Evolutionary conservation across 2,329 filamentous ascomycete species (phyloP).

Genomic region (Teratosphaeria destructans): DNA sequence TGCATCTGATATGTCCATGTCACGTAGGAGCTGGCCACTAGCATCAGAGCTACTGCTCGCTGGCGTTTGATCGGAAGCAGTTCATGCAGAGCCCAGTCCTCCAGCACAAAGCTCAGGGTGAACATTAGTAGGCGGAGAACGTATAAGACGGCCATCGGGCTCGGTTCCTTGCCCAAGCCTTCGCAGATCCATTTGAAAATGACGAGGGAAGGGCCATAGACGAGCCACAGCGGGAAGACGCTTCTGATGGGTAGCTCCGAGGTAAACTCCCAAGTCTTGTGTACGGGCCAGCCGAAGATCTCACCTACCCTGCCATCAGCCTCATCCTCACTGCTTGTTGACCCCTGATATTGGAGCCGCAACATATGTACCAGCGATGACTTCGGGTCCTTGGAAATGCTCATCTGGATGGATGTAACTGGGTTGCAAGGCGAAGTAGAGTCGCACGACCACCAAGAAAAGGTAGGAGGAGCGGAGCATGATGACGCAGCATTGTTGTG

Average conservation of each 20-base stretch:
- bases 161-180: constrained; percentile 69
- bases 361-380: constrained; percentile 68
- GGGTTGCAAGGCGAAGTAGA: constrained; percentile 88
- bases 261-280: constrained; percentile 86
- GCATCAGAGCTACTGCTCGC: constrained; percentile 63
- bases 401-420: constrained; percentile 98
- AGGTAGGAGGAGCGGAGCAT: constrained; percentile 94
- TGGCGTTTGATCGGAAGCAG: constrained; percentile 64
- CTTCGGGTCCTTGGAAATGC: constrained; percentile 96
- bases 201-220: constrained; percentile 89
- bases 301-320: constrained; percentile 49
- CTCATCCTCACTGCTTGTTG: neutral
- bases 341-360: neutral
- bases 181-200: constrained; percentile 87
- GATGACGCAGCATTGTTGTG: neutral
- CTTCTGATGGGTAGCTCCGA: constrained; percentile 81
- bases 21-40: constrained; percentile 92
- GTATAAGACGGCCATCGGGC: constrained; percentile 84
- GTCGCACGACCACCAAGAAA: constrained; percentile 69
- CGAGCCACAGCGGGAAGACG: constrained; percentile 90
- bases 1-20: constrained; percentile 99
- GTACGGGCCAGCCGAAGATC: constrained; percentile 84
- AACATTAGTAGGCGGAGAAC: constrained; percentile 85
- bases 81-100: constrained; percentile 96
- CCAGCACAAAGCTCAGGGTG: constrained; percentile 83